Base-by-base conservation (phyloP, 345 rosid genomes). In the Lumnitzera littorea region DNA sequence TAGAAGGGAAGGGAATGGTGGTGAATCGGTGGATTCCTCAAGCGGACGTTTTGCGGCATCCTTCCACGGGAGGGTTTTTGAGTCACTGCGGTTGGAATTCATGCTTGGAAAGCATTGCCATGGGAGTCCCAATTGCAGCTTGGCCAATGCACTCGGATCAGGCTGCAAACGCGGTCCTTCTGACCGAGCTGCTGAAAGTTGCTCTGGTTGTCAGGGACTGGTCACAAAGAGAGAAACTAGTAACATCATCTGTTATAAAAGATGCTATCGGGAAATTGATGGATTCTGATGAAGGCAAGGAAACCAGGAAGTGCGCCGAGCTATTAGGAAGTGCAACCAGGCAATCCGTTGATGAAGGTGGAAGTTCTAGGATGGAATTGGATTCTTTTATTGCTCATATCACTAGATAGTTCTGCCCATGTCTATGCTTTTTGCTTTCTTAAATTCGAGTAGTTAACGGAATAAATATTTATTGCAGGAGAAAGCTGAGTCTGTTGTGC, bases 61-160 rank as follows among this genome's bases (percentile, higher is more conserved):
- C 23, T 4, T 70, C 78, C 23, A 68, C 67, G 0, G 81, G 86
- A 2, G 81, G 83, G 4, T 82, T 82, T 29, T 56, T 82, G 51
- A 78, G 83, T 61, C 83, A 82, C 12, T 82, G 86, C 31, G 86
- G 83, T 6, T 82, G 86, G 86, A 82, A 82, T 48, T 82, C 86
- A 9, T 71, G 81, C 65, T 62, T 82, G 81, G 83, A 82, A 51
- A 78, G 83, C 41, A 78, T 78, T 2, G 74, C 58, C 36, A 78
- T 78, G 86, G 86, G 83, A 24, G 81, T 78, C 2, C 86, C 86
- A 0, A 70, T 82, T 0, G 81, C 71, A 2, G 79, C 83, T 10
- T 82, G 81, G 81, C 86, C 83, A 2, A 74, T 76, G 81, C 83
- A 78, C 50, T 82, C 82, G 0, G 86, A 82, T 66, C 83, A 82